Conservation (phyloP, 2,329 filamentous ascomycete species). For the Cordyceps fumosorosea region DNA sequence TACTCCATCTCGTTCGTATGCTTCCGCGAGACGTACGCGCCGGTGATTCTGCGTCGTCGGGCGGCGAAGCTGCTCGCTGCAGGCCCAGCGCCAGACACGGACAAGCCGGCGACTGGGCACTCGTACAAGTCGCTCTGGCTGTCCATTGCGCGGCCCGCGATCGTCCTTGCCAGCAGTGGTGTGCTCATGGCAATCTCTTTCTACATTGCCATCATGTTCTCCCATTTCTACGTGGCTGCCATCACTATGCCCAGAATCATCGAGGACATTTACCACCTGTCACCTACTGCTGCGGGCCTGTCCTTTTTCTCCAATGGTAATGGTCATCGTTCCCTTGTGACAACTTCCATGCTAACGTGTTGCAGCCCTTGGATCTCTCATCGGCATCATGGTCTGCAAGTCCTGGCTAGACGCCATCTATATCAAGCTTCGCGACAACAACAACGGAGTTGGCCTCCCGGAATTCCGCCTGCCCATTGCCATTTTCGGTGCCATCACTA, state of each 20-base stretch:
- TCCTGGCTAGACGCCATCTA: conserved; percentile 46
- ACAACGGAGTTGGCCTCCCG: conserved; percentile 37
- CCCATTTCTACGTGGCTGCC: conserved; percentile 45
- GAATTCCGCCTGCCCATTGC: conserved; percentile 49
- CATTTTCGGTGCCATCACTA: conserved; percentile 31
- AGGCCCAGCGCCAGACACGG: neutral
- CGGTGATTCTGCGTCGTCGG: conserved; percentile 39
- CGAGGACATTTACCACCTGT: conserved; percentile 38
- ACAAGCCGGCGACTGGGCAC: neutral
- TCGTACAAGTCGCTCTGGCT: neutral
- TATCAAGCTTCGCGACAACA: conserved; percentile 34
- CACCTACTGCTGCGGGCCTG: conserved; percentile 43
- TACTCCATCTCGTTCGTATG: conserved; percentile 44
- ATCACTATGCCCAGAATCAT: conserved; percentile 46
- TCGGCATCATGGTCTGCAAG: conserved; percentile 45
- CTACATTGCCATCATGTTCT: conserved; percentile 40
- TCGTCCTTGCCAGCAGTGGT: conserved; percentile 41
- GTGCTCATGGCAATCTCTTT: conserved; percentile 43
- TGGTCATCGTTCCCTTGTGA: neutral
- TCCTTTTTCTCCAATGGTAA: conserved; percentile 30
- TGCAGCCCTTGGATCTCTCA: conserved; percentile 41
- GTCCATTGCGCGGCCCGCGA: conserved; percentile 31
- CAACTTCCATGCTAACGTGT: neutral
- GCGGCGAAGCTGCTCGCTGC: conserved; percentile 22
- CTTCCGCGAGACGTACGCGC: conserved; percentile 56